A percentile compares a stretch with the other conserved stretches of the same genome.
These are phyloP conservation scores for Yamadazyma triangularis DNA, from an alignment of 1,139 yeast genomes.

Conservation along the genomic window DNA sequence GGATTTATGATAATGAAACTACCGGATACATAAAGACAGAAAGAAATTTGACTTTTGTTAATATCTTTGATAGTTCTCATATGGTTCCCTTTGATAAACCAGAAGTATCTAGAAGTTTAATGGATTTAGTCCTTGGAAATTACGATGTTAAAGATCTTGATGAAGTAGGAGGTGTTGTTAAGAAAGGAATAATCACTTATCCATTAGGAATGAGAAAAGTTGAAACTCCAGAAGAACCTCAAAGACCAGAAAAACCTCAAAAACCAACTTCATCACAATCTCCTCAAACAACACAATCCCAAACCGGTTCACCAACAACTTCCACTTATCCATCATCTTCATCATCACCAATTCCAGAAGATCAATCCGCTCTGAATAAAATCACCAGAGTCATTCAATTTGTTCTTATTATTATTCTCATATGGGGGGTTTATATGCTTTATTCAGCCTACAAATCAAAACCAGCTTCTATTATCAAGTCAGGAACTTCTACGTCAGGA, in stretches of 20 bases:
- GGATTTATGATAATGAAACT: slow-evolving; percentile 46
- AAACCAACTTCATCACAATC: slow-evolving; percentile 1
- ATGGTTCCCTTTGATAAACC: slow-evolving; percentile 94
- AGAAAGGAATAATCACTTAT: slow-evolving; percentile 22
- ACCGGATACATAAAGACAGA: slow-evolving; percentile 55
- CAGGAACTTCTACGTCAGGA: slow-evolving; percentile 18
- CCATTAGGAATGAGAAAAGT: slow-evolving; percentile 23
- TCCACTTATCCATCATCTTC: slow-evolving; percentile 1
- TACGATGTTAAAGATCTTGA: slow-evolving; percentile 17
- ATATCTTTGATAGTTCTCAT: slow-evolving; percentile 75
- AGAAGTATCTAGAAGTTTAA: slow-evolving; percentile 61
- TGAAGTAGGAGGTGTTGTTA: slow-evolving; percentile 13
- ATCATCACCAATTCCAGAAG: not conserved
- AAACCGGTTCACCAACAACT: slow-evolving; percentile 1
- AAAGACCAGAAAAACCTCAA: not conserved
- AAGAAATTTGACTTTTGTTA: slow-evolving; percentile 73
- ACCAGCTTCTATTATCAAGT: slow-evolving; percentile 42
- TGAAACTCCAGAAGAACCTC: slow-evolving; percentile 1
- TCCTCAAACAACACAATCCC: slow-evolving; percentile 1
- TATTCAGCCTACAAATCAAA: slow-evolving; percentile 34
- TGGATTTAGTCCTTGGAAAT: slow-evolving; percentile 46
- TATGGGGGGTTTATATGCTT: slow-evolving; percentile 42
- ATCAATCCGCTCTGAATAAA: slow-evolving; percentile 14
- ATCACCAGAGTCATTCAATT: slow-evolving; percentile 41
- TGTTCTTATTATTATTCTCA: slow-evolving; percentile 33